Percentiles rank a stretch among this genome's conserved stretches.
These are phyloP conservation scores for Tetratostichococcus sp. DNA, from an alignment of 139 green algal species.

Conservation along the genomic window DNA sequence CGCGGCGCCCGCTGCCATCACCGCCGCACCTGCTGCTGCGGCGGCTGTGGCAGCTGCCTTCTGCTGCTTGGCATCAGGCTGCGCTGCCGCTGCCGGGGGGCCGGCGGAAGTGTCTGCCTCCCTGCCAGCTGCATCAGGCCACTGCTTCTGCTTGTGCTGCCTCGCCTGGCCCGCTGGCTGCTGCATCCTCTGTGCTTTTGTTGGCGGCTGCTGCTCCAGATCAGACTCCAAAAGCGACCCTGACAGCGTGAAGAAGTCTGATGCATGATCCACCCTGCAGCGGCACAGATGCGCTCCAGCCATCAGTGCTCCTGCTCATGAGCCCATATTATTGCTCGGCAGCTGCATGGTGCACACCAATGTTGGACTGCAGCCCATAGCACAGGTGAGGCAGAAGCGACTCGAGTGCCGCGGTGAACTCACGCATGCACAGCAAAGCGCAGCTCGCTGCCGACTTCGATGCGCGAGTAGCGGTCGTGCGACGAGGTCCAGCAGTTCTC, in stretches of 20 bases:
- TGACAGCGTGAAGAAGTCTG: slow-evolving; percentile 23
- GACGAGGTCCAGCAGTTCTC: slow-evolving; percentile 23
- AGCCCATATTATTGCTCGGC: not conserved
- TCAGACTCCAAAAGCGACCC: slow-evolving; percentile 25
- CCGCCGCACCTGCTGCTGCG: slow-evolving; percentile 1
- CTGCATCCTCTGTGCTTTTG: no score
- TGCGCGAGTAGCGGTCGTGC: slow-evolving; percentile 8
- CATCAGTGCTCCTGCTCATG: no score
- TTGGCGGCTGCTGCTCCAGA: not conserved
- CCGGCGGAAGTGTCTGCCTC: no score
- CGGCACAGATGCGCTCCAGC: no score
- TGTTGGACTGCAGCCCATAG: no score
- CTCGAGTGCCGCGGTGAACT: not conserved
- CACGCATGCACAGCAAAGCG: slow-evolving; percentile 23
- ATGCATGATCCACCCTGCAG: slow-evolving; percentile 7
- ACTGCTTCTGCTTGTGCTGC: not conserved
- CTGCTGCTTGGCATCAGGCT: not conserved
- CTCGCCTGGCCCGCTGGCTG: not conserved
- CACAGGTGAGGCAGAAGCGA: no score
- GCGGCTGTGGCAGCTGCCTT: not conserved
- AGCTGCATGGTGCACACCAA: not conserved
- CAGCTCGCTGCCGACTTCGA: slow-evolving; percentile 22
- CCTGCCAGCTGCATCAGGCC: no score
- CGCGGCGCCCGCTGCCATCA: not conserved
- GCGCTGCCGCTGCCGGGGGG: no score